These are phyloP conservation scores for Pyrenophora teres DNA, from an alignment of 2,329 filamentous ascomycete species.

Conservation along the genomic window DNA sequence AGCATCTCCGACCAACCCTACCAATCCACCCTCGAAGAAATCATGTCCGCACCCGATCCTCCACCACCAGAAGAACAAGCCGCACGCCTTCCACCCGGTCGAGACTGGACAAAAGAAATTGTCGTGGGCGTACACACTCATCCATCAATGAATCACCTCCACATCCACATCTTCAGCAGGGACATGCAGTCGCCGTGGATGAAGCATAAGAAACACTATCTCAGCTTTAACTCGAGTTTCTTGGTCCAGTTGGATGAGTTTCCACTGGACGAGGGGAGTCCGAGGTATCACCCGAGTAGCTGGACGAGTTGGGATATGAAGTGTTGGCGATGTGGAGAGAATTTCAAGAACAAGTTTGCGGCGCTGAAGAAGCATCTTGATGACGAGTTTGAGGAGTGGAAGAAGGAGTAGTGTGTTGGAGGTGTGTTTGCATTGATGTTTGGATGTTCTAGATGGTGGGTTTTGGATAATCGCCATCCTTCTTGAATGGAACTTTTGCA, in stretches of 20 bases:
- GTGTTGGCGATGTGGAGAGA: constrained; percentile 82
- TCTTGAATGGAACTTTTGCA: too few species aligned
- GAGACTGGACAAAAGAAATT: constrained; percentile 79
- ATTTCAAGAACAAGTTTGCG: constrained; percentile 76
- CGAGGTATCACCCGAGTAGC: constrained; percentile 61
- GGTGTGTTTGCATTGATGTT: too few species aligned
- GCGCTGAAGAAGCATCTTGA: constrained; percentile 76
- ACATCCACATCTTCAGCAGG: constrained; percentile 82
- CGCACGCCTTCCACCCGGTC: constrained; percentile 61
- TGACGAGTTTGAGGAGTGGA: constrained; percentile 78
- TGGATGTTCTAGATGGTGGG: too few species aligned
- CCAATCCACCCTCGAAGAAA: constrained; percentile 56
- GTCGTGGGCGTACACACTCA: constrained; percentile 80
- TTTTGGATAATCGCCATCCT: too few species aligned
- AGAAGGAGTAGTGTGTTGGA: constrained; percentile 37
- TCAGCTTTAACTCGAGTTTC: constrained; percentile 86
- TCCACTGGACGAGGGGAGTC: constrained; percentile 70
- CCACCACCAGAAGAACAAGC: constrained; percentile 51
- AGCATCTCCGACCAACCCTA: constrained; percentile 68
- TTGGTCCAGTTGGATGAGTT: constrained; percentile 80
- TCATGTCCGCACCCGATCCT: constrained; percentile 55
- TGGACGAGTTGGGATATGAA: constrained; percentile 69
- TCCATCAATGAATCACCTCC: constrained; percentile 90
- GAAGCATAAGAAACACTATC: constrained; percentile 86
- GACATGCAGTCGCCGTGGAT: constrained; percentile 76